Evolutionary conservation across 805 yeast genomes (phyloP).

Genomic region (Cyberlindnera euphorbiiphila): DNA sequence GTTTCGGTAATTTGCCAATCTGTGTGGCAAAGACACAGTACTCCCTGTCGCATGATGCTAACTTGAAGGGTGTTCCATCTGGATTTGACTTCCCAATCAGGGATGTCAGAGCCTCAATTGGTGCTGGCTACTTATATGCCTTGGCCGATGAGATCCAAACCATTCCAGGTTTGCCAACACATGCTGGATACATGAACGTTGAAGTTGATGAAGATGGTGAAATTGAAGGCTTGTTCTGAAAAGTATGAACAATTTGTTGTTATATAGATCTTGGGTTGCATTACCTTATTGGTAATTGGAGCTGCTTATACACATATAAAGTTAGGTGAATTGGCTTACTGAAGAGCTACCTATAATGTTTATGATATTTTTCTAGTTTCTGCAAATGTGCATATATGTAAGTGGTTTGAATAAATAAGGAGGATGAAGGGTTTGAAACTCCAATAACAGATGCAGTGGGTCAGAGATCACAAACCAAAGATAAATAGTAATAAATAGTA

Average conservation of each 20-base stretch:
- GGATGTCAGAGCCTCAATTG: conserved; percentile 73
- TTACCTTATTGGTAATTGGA: neutral
- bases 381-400: conserved; percentile 1
- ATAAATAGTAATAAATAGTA: conserved; percentile 8
- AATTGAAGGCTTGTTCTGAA: conserved; percentile 72
- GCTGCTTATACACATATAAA: too few relatives aligned
- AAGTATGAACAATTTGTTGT: neutral
- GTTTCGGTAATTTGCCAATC: conserved; percentile 72
- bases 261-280: neutral
- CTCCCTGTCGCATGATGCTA: conserved; percentile 79
- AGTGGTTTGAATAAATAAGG: neutral
- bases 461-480: neutral
- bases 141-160: conserved; percentile 85
- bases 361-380: neutral
- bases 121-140: conserved; percentile 84
- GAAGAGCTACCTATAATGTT: conserved; percentile 3
- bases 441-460: conserved; percentile 5
- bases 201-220: conserved; percentile 79
- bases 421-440: neutral
- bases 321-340: conserved; percentile 4
- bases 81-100: conserved; percentile 78
- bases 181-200: conserved; percentile 82
- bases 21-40: conserved; percentile 87
- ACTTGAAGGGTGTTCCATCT: conserved; percentile 77
- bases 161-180: conserved; percentile 82